These are phyloP conservation scores for Penicillium sp. DNA, from an alignment of 2,329 filamentous ascomycete species.

Conservation along the genomic window DNA sequence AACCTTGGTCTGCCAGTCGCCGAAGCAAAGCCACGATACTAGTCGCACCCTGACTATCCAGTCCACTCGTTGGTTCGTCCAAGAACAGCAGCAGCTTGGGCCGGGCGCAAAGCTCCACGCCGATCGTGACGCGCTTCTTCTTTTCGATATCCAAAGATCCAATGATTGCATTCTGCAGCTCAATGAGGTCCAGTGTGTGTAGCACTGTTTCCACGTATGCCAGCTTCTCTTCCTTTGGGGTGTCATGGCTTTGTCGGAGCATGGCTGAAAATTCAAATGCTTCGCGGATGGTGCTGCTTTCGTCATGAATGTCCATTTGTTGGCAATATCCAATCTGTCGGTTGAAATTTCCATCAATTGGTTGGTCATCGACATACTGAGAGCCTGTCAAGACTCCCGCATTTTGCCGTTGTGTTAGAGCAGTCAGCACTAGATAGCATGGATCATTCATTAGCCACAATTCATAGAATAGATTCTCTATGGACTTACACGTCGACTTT, in stretches of 20 bases:
- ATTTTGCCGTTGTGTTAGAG: constrained; percentile 68
- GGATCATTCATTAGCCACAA: constrained; percentile 43
- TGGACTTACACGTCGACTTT: constrained; percentile 53
- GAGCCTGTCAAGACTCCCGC: constrained; percentile 63
- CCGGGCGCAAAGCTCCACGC: constrained; percentile 68
- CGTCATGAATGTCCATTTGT: constrained; percentile 70
- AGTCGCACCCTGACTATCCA: constrained; percentile 67
- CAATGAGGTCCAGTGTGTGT: constrained; percentile 61
- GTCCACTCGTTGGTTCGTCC: constrained; percentile 67
- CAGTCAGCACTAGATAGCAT: constrained; percentile 62
- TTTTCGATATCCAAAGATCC: constrained; percentile 65
- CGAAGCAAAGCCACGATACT: constrained; percentile 66
- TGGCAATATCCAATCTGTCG: constrained; percentile 70
- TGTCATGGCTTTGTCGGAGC: constrained; percentile 57
- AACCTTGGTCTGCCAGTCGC: constrained; percentile 63
- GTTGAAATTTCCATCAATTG: constrained; percentile 62
- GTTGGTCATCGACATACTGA: constrained; percentile 65
- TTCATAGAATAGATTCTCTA: constrained; percentile 5
- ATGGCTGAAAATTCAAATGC: constrained; percentile 67
- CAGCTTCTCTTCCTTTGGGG: constrained; percentile 60
- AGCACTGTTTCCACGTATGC: constrained; percentile 66
- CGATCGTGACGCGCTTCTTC: constrained; percentile 69
- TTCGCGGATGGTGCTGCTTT: constrained; percentile 66
- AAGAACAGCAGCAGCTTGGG: constrained; percentile 67
- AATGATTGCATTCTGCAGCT: constrained; percentile 66